Evolutionary conservation across 345 rosid species (phyloP).

Genomic region (Toxicodendron radicans): DNA sequence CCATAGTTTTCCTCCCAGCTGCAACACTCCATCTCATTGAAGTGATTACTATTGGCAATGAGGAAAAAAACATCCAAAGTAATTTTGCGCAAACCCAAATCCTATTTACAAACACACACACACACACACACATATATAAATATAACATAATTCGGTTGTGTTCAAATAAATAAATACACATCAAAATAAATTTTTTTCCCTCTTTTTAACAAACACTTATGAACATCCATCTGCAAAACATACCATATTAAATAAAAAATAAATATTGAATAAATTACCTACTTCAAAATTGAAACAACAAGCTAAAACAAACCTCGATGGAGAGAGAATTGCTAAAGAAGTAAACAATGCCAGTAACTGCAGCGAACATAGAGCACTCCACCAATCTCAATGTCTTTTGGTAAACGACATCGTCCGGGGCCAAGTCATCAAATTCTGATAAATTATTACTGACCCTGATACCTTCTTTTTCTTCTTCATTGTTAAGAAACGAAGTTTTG

Average conservation of each 20-base stretch:
- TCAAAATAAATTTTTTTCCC: no score
- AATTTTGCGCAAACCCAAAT: conserved; percentile 52
- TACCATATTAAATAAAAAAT: not conserved
- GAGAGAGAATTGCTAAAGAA: conserved; percentile 91
- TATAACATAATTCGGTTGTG: no score
- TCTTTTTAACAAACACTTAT: no score
- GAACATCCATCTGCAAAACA: not conserved
- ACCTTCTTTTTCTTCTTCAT: conserved; percentile 32
- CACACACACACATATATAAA: no score
- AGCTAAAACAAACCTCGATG: conserved; percentile 60
- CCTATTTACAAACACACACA: conserved; percentile 10
- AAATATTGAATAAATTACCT: not conserved
- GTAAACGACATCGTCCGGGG: conserved; percentile 51
- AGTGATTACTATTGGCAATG: conserved; percentile 84
- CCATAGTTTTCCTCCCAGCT: conserved; percentile 94
- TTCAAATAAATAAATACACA: not conserved
- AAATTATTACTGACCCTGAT: not conserved
- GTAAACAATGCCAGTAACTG: conserved; percentile 77
- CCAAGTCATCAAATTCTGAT: conserved; percentile 48
- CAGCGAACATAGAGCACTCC: conserved; percentile 94
- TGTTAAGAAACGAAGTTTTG: conserved; percentile 28
- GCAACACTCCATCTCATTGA: conserved; percentile 91
- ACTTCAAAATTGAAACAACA: not conserved
- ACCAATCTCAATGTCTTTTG: conserved; percentile 78
- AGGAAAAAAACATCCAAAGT: conserved; percentile 95